Base-by-base conservation (phyloP, 2,329 filamentous ascomycete species). In the Sphaerulina musiva region DNA sequence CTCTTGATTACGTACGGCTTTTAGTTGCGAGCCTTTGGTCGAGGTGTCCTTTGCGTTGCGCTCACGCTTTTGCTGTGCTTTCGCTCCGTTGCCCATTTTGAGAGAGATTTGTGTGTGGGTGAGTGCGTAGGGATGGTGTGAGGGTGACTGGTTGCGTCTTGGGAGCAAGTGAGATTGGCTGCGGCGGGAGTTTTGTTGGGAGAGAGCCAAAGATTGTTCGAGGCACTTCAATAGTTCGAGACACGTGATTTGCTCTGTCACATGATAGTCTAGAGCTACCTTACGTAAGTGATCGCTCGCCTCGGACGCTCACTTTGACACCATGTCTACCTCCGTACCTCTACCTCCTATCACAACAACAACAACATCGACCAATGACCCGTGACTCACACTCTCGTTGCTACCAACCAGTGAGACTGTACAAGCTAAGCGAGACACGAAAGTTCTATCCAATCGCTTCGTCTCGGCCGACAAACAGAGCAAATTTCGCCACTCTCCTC, bases 61-160 rank as follows among this genome's bases (percentile, higher is more conserved):
- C 71, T 86, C 85, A 62, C 85, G 84, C 81, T 87, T 87, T 73
- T 84, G 81, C 69, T 79, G 76, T 69, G 83, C 82, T 72, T 82
- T 85, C 71, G 80, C 80, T 74, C 83, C 83, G 60, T 63, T 63
- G 17, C 60, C 60, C 60, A 63, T 63, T 32, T 23, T 55, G 49
- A 32, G 12, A 20, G 9, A 46, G 45, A 23, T 17, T 4, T 31
- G 47, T 49, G 20, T 29, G 26, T 29, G 26, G 5, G 46, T 29
- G 46, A 39, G 36, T 40, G 6, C 14, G 11, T 39, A 2, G 41
- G 23, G n/a, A 43, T 4, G 2, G 41, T 20, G 41, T 23, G 17
- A 7, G n/a, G 4, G 41, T 43, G 7, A 11, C 14, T 43, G 8
- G 32, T 36, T 36, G 48, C 29, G 12, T 10, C 20, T 29, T 14